Base-by-base conservation (phyloP, 2,329 filamentous ascomycete genomes). In the Colletotrichum spinosum region DNA sequence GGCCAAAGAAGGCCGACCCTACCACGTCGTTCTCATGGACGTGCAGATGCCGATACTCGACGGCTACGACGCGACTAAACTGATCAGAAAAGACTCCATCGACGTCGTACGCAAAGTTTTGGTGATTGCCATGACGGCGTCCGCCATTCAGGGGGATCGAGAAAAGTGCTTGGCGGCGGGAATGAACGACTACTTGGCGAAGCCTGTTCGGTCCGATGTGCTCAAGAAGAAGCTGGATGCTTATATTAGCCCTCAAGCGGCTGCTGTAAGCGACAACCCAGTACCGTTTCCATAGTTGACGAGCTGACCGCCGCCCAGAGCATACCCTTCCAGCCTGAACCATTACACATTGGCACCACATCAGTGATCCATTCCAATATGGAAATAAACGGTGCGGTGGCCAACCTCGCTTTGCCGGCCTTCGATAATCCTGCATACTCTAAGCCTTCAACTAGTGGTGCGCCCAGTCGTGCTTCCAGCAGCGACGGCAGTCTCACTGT, bases 121-220 rank as follows among this genome's bases (percentile, higher is more conserved):
- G n/a, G 92, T 98, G 53, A 97, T 98, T 71, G 95, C 95, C 59
- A 97, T 98, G 95, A 98, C 95, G 1, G 95, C 95, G 1, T 94
- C 91, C 34, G 95, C 95, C 3, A 98, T 98, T 67, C 92, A 96
- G 75, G 95, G 95, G 15, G 95, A 98, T 75, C 86, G 94, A 52
- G 95, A 98, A 76, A 97, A 97, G 79, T 97, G 95, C 71, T 81
- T 97, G n/a, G 93, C 94, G 54, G 93, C 93, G 1, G 95, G 95
- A 49, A 98, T 98, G 95, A 97, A 97, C 77, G 96, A 97, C 73
- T 98, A 97, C 72, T 86, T 97, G 1, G 94, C 95, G 13, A 98
- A 98, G 76, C 95, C 95, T 1, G 95, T 98, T n/a, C 87, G 94
- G 67, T 93, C 92, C 4, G 92, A 94, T 51, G 90, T 97, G 45